These are phyloP conservation scores for Gynandropsis gynandra DNA, from an alignment of 345 rosid genomes.

Conservation along the genomic window DNA sequence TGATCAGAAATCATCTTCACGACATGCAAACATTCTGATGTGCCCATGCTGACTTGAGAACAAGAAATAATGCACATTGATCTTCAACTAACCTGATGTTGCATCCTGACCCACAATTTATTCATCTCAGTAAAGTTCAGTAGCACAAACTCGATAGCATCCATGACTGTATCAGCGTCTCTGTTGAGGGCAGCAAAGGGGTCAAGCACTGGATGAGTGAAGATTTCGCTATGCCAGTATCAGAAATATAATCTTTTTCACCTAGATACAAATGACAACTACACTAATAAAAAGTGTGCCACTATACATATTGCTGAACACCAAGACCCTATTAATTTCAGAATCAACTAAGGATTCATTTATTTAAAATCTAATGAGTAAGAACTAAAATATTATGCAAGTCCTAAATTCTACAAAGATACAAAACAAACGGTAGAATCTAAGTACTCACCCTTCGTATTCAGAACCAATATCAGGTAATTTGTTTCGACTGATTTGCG, in stretches of 20 bases:
- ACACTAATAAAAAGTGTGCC: not conserved
- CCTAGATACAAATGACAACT: not conserved
- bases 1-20: constrained; percentile 88
- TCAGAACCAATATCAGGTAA: constrained; percentile 93
- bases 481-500: constrained; percentile 93
- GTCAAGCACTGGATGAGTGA: constrained; percentile 17
- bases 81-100: constrained; percentile 97
- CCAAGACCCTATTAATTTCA: constrained; percentile 6
- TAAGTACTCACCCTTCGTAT: constrained; percentile 83
- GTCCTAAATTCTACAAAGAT: constrained; percentile 8
- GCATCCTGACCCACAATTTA: constrained; percentile 99
- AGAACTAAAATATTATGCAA: not conserved
- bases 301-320: not conserved
- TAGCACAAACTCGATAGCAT: constrained; percentile 93
- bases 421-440: constrained; percentile 1
- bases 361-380: constrained; percentile 2
- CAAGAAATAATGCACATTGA: constrained; percentile 41
- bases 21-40: constrained; percentile 55
- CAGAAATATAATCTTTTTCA: constrained; percentile 5
- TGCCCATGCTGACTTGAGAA: constrained; percentile 66
- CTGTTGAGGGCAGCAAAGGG: constrained; percentile 32
- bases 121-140: constrained; percentile 99
- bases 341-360: constrained; percentile 6
- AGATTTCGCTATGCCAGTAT: constrained; percentile 10
- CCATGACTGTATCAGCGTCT: constrained; percentile 88